Evolutionary conservation across 371 early-diverging fungal genomes (phyloP).

Genomic region (Lichtheimia ramosa): DNA sequence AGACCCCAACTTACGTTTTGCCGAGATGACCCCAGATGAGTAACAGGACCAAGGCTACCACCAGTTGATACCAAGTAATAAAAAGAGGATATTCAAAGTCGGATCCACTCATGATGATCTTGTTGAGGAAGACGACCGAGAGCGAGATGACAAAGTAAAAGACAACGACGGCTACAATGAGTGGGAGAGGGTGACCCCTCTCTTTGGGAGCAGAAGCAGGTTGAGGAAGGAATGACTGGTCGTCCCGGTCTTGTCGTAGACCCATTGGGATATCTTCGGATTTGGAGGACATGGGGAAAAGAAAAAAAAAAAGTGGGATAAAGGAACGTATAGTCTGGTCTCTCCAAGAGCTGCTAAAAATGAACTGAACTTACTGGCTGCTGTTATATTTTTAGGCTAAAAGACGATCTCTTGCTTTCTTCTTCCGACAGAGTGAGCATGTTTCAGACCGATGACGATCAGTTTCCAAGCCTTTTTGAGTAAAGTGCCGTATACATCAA

Average conservation of each 20-base stretch:
- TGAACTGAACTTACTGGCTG: too few relatives aligned
- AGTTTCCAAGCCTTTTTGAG: too few relatives aligned
- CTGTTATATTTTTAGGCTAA: too few relatives aligned
- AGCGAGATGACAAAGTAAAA: constrained; percentile 73
- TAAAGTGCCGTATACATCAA: too few relatives aligned
- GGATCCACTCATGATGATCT: constrained; percentile 67
- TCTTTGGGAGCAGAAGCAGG: constrained; percentile 45
- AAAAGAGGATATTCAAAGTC: constrained; percentile 72
- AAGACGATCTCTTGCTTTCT: too few relatives aligned
- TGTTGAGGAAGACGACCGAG: constrained; percentile 76
- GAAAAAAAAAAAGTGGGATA: constrained; percentile 1
- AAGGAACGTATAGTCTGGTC: background rate
- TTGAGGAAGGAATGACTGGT: constrained; percentile 55
- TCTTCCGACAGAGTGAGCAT: too few relatives aligned
- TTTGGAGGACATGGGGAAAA: constrained; percentile 18
- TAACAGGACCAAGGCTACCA: constrained; percentile 63
- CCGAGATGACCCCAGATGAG: constrained; percentile 63
- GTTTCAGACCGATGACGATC: too few relatives aligned
- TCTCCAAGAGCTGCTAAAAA: background rate
- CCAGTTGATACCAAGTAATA: constrained; percentile 70
- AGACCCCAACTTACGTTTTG: constrained; percentile 45
- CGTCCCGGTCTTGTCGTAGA: constrained; percentile 35
- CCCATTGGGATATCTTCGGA: constrained; percentile 39
- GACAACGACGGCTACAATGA: constrained; percentile 59
- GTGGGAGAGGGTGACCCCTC: constrained; percentile 46